Base-by-base conservation (phyloP, 1,284 basidiomycete genomes). In the Puccinia triticina region DNA sequence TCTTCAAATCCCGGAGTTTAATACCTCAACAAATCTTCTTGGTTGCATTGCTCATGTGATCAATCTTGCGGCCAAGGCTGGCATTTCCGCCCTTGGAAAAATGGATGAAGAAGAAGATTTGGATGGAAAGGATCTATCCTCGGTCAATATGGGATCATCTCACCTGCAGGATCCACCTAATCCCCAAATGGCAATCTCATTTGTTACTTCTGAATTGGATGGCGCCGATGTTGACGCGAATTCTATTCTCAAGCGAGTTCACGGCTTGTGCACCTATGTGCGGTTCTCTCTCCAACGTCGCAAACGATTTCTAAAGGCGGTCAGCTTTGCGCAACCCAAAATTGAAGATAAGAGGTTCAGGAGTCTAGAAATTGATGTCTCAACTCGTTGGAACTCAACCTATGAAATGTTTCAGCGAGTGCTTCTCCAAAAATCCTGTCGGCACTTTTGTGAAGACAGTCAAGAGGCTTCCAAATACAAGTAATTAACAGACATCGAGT, bases 361-460 rank as follows among this genome's bases (percentile, higher is more conserved):
- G 23, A 26, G 43, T 16, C 48, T 72, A 1, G 26, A 48, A 16
- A 50, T 50, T 1, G 46, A 72, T 50, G 43, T 72, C 0, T 26
- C 46, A 1, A 72, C 69, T 14, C 46, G 48, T 10, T 72, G 69
- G 69, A 72, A 72, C n/a, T 72, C 46, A 7, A 50, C 69, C 12
- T 72, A 16, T n/a, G 2, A 2, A 2, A 72, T 72, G 69, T 72
- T 72, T 16, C 43, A 72, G 16, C 32, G 14, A 12, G 69, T 18
- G 3, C 26, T 32, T 18, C 69, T 72, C 14, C n/a, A 50, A 32
- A 16, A 26, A 14, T 32, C 46, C 2, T 72, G 69, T 72, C 50
- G 1, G 0, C 69, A 72, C 26, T 72, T 72, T 46, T 72, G 69
- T 26, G 14, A 72, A 50, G 18, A 67, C 1, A 43, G 2, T 59